A percentile compares a stretch with the other conserved stretches of the same genome.
These are phyloP conservation scores for Lentinus brumalis DNA, from an alignment of 768 basidiomycete species.

Conservation along the genomic window DNA sequence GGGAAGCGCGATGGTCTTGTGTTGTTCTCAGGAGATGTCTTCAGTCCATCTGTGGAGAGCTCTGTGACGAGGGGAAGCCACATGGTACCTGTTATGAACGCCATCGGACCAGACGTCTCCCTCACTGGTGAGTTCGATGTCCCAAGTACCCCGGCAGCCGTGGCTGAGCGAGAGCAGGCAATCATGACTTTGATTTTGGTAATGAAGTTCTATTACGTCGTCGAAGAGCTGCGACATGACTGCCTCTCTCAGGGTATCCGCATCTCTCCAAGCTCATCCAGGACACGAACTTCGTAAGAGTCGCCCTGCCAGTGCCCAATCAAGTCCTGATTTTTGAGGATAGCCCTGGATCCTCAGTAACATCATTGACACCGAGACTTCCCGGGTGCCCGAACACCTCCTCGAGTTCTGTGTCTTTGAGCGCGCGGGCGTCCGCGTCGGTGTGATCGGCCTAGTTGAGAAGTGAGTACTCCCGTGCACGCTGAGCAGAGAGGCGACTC, in stretches of 20 bases:
- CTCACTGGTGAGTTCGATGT: slow-evolving; percentile 61
- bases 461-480: slow-evolving; percentile 46
- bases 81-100: slow-evolving; percentile 91
- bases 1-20: slow-evolving; percentile 70
- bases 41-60: slow-evolving; percentile 85
- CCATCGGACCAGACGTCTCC: slow-evolving; percentile 75
- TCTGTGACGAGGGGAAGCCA: slow-evolving; percentile 88
- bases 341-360: slow-evolving; percentile 93
- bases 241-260: slow-evolving; percentile 47
- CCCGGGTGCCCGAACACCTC: slow-evolving; percentile 59
- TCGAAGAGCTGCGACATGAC: neutral
- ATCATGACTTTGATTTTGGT: slow-evolving; percentile 95
- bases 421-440: slow-evolving; percentile 68
- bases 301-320: neutral
- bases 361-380: slow-evolving; percentile 71
- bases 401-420: slow-evolving; percentile 69
- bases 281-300: slow-evolving; percentile 72
- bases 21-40: slow-evolving; percentile 88
- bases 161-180: slow-evolving; percentile 50
- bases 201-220: slow-evolving; percentile 7
- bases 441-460: slow-evolving; percentile 87
- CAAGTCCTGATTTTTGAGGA: neutral
- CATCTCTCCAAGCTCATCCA: slow-evolving; percentile 67
- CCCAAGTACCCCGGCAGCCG: neutral
- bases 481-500: neutral